Evolutionary conservation across 192 early-diverging fungal genomes (phyloP), one percentile per base, ranked within the genome.

Genomic region (Dispira simplex): DNA sequence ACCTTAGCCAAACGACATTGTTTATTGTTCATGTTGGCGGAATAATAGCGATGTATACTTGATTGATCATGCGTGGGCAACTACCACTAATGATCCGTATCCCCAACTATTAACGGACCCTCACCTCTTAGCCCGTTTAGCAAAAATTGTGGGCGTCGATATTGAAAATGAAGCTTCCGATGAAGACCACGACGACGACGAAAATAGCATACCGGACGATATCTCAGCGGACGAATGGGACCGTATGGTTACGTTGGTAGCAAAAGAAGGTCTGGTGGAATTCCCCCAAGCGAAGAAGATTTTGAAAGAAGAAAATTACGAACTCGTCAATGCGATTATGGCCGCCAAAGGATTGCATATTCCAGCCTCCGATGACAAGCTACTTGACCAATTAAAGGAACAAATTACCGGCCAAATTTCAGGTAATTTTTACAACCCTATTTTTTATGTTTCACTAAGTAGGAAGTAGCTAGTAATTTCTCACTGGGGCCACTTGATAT

Each of bases 41-140:
- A 52, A 48, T 14, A n/a, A 25, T 47, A 82, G 81, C 26, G 70
- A 79, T 39, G 76, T 82, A 23, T 82, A 74, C 47, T 67, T 82
- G 56, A 71, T 81, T 11, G 81, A 82, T 51, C 79, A 82, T 53
- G 79, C 81, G 12, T 82, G 81, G 81, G 79, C 81, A 0, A 82
- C 81, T 12, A 73, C 73, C 25, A 76, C 74, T 2, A 74, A 81
- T 32, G 75, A 69, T 21, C 76, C 81, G 8, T 69, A 68, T n/a
- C 67, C 73, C 21, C 70, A 79, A 45, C 66, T 82, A 3, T 49
- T 68, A 11, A 64, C 69, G 14, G 73, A 75, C 46, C 71, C 70
- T 8, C 67, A 68, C 9, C 45, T 82, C 54, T 66, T 82, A 44
- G 77, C 76, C 11, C 72, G 81, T 49, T 52, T 82, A 28, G 75